Conservation (phyloP, 495 filamentous ascomycete species). For the Sphaerosporella brunnea region DNA sequence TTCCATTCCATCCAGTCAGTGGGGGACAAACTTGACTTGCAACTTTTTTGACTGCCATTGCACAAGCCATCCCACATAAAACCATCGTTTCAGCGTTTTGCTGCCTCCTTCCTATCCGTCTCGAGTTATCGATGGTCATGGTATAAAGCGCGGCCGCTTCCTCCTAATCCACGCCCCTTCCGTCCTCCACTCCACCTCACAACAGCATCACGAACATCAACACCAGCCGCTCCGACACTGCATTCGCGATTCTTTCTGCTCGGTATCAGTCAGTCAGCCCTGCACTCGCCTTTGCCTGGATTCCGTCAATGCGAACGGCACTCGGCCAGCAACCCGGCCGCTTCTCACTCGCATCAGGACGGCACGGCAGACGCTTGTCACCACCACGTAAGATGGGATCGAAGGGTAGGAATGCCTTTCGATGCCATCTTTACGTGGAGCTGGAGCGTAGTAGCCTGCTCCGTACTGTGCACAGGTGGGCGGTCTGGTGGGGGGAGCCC, state of each 20-base stretch:
- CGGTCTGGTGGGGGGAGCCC: background rate
- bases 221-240: background rate
- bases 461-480: background rate
- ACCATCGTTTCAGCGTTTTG: background rate
- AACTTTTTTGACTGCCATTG: background rate
- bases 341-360: background rate
- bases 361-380: slow-evolving; percentile 5
- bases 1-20: background rate
- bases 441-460: slow-evolving; percentile 5
- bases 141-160: background rate
- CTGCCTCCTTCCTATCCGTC: background rate
- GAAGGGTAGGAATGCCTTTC: slow-evolving; percentile 25
- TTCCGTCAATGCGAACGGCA: too few species aligned
- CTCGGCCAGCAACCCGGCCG: background rate
- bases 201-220: background rate
- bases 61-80: background rate
- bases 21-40: background rate
- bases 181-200: background rate
- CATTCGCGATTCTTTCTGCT: too few species aligned
- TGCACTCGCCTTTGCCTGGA: background rate
- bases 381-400: slow-evolving; percentile 26
- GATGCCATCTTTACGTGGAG: slow-evolving; percentile 26
- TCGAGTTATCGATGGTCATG: too few species aligned
- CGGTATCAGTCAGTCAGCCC: background rate
- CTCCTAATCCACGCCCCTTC: background rate